Percentiles rank a stretch among this genome's conserved stretches.
Evolutionary conservation across 768 basidiomycete species (phyloP).

Genomic region (Leccinum uliginosum): DNA sequence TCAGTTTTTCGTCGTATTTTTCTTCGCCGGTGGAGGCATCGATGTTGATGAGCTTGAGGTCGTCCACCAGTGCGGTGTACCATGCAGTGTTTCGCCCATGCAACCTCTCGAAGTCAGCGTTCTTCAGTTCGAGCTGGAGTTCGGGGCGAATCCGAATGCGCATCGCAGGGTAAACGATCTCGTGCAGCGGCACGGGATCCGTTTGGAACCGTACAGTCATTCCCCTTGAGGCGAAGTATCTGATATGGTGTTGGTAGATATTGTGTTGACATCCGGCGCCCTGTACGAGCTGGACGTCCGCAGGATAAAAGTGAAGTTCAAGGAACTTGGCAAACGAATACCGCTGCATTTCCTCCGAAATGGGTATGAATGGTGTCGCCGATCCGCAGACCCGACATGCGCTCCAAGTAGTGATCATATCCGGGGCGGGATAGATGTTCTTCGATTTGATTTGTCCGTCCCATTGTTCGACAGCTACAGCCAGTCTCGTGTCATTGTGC

Average conservation of each 20-base stretch:
- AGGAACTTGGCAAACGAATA: conserved; percentile 97
- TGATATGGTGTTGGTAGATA: conserved; percentile 87
- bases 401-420: conserved; percentile 88
- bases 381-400: conserved; percentile 75
- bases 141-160: conserved; percentile 83
- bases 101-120: conserved; percentile 79
- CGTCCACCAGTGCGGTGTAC: conserved; percentile 73
- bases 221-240: conserved; percentile 81
- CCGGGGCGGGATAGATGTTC: conserved; percentile 54
- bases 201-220: conserved; percentile 88
- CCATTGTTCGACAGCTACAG: conserved; percentile 88
- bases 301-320: conserved; percentile 93
- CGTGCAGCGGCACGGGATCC: conserved; percentile 76
- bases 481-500: conserved; percentile 79
- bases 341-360: conserved; percentile 87
- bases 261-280: conserved; percentile 93
- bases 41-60: conserved; percentile 70
- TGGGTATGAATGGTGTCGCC: conserved; percentile 82
- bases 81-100: conserved; percentile 67
- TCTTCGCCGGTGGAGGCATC: conserved; percentile 80
- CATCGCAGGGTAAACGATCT: conserved; percentile 86
- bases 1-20: conserved; percentile 58
- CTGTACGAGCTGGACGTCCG: conserved; percentile 77
- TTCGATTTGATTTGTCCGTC: conserved; percentile 68
- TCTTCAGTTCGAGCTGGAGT: conserved; percentile 85